A percentile compares a stretch with the other conserved stretches of the same genome.
Evolutionary conservation across 768 basidiomycete genomes (phyloP).

Genomic region (Psilocybe tampanensis): DNA sequence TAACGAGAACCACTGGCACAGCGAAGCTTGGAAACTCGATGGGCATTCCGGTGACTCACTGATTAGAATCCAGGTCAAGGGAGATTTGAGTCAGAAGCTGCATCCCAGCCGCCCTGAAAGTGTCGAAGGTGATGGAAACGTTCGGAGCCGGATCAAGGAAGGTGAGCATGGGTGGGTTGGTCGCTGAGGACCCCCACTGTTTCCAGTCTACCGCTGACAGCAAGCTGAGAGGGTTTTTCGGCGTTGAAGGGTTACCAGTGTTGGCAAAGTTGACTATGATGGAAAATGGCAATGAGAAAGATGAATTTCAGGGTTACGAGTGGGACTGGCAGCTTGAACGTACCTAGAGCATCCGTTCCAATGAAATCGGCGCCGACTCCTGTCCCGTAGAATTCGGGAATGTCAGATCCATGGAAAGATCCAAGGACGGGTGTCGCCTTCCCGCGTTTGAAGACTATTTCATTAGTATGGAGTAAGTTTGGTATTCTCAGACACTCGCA

Average conservation of each 20-base stretch:
- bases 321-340: too few relatives aligned
- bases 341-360: slow-evolving; percentile 22
- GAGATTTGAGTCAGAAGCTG: slow-evolving; percentile 13
- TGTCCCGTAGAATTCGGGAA: slow-evolving; percentile 19
- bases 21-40: too few relatives aligned
- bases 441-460: slow-evolving; percentile 34
- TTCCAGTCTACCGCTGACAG: slow-evolving; percentile 20
- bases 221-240: slow-evolving; percentile 18
- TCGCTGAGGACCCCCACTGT: slow-evolving; percentile 16
- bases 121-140: slow-evolving; percentile 20
- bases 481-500: too few relatives aligned
- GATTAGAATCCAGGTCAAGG: neutral
- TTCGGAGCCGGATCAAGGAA: slow-evolving; percentile 20
- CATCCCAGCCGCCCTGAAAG: slow-evolving; percentile 18
- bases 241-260: slow-evolving; percentile 12
- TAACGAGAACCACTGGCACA: too few relatives aligned
- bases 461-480: neutral
- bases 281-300: neutral
- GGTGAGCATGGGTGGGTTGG: slow-evolving; percentile 20
- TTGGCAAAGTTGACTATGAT: slow-evolving; percentile 19
- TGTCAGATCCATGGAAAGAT: slow-evolving; percentile 17
- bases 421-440: slow-evolving; percentile 29
- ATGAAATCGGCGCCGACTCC: slow-evolving; percentile 15
- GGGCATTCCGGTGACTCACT: neutral
- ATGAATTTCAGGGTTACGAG: neutral